Conservation (phyloP, 352 stramenopile genomes). For the Blastocystis hominis region DNA sequence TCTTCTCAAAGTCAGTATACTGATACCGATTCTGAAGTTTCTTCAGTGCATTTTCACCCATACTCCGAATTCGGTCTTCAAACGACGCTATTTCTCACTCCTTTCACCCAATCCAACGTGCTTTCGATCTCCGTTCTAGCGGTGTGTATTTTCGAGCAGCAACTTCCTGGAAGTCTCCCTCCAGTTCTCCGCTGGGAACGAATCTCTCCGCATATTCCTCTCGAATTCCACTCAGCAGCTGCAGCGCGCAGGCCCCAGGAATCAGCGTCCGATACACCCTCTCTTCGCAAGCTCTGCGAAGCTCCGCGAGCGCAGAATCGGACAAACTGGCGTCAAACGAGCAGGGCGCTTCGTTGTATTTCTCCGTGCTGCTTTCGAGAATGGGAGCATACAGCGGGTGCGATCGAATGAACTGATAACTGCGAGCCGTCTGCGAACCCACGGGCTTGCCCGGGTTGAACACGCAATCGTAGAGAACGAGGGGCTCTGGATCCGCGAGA, state of each 20-base stretch:
- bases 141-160: not conserved
- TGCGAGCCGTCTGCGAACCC: not conserved
- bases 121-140: not conserved
- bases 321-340: not conserved
- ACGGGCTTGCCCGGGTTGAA: not conserved
- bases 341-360: slow-evolving; percentile 30
- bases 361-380: not conserved
- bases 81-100: slow-evolving; percentile 7
- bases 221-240: not conserved
- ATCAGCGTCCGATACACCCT: not conserved
- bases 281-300: not conserved
- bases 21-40: slow-evolving; percentile 49
- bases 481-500: slow-evolving; percentile 42
- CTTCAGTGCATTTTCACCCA: not conserved
- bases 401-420: slow-evolving; percentile 2
- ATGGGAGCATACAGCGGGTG: not conserved
- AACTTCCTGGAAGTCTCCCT: not conserved
- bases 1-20: slow-evolving; percentile 32
- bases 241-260: not conserved
- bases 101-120: not conserved
- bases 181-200: not conserved
- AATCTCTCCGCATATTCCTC: not conserved
- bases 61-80: slow-evolving; percentile 18
- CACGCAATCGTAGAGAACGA: slow-evolving; percentile 46
- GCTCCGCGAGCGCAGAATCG: not conserved